Evolutionary conservation across 345 rosid genomes (phyloP).

Genomic region (Populus ilicifolia): DNA sequence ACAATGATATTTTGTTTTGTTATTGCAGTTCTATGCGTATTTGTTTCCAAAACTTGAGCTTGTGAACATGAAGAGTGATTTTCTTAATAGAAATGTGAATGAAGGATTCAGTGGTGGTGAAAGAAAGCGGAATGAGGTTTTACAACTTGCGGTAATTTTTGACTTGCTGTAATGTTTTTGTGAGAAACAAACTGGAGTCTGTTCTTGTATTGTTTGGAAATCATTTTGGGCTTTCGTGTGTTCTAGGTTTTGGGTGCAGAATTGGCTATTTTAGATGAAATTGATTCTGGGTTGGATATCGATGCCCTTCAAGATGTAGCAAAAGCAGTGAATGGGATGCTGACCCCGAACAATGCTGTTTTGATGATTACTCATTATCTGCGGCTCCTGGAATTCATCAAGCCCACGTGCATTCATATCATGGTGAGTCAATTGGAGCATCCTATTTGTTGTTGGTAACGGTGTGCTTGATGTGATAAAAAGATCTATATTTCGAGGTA

Average conservation of each 20-base stretch:
- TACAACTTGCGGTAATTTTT: constrained; percentile 76
- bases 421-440: constrained; percentile 52
- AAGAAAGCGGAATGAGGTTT: constrained; percentile 91
- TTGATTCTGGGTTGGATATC: constrained; percentile 93
- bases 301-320: constrained; percentile 96
- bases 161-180: neutral
- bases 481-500: neutral
- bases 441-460: neutral
- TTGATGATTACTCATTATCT: constrained; percentile 93
- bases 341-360: constrained; percentile 78
- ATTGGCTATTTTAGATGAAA: constrained; percentile 86
- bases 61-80: constrained; percentile 87
- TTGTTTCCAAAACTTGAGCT: constrained; percentile 71
- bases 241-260: constrained; percentile 85
- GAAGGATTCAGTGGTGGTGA: constrained; percentile 99
- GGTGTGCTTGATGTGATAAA: neutral
- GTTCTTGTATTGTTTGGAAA: neutral
- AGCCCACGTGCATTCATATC: constrained; percentile 74
- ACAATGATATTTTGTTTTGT: constrained; percentile 10
- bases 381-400: constrained; percentile 68
- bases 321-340: constrained; percentile 80
- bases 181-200: neutral
- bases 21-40: constrained; percentile 75
- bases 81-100: constrained; percentile 91
- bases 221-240: neutral